These are phyloP conservation scores for Trifolium subterraneum DNA, from an alignment of 306 rosid genomes.

Conservation along the genomic window DNA sequence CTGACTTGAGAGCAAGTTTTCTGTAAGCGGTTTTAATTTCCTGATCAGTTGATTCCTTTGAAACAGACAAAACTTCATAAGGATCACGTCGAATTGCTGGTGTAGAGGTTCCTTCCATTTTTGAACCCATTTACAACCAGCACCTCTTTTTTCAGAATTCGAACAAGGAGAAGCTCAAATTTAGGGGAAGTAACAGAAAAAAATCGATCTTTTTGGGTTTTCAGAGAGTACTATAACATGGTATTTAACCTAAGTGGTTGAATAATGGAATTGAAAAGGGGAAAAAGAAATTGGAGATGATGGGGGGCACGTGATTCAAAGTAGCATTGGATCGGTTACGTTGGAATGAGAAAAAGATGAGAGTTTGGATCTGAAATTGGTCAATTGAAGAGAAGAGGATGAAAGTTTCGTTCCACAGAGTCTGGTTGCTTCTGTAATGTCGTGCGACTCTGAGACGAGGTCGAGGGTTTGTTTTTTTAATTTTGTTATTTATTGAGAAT, in stretches of 20 bases:
- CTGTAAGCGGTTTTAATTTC: conserved; percentile 94
- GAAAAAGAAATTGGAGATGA: conserved; percentile 4
- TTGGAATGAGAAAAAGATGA: conserved; percentile 40
- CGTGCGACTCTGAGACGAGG: no score
- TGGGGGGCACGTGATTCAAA: conserved; percentile 53
- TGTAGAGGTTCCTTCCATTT: conserved; percentile 84
- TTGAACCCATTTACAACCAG: conserved; percentile 63
- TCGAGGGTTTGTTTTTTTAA: no score
- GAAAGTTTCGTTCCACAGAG: no score
- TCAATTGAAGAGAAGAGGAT: background rate
- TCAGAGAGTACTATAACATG: conserved; percentile 29
- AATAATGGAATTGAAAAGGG: conserved; percentile 38
- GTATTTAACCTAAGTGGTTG: background rate
- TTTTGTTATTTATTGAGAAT: no score
- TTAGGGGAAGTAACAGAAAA: background rate
- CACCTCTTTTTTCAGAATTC: conserved; percentile 28
- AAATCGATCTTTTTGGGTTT: conserved; percentile 3
- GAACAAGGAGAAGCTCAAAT: conserved; percentile 31
- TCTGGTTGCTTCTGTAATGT: no score
- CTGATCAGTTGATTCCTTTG: conserved; percentile 82
- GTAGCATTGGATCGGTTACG: conserved; percentile 61
- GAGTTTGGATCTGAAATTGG: conserved; percentile 44
- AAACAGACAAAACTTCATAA: conserved; percentile 79
- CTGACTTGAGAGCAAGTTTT: conserved; percentile 95
- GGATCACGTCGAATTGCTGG: conserved; percentile 88